Conservation (phyloP, 192 early-diverging fungal species). For the Coemansia sp. region DNA sequence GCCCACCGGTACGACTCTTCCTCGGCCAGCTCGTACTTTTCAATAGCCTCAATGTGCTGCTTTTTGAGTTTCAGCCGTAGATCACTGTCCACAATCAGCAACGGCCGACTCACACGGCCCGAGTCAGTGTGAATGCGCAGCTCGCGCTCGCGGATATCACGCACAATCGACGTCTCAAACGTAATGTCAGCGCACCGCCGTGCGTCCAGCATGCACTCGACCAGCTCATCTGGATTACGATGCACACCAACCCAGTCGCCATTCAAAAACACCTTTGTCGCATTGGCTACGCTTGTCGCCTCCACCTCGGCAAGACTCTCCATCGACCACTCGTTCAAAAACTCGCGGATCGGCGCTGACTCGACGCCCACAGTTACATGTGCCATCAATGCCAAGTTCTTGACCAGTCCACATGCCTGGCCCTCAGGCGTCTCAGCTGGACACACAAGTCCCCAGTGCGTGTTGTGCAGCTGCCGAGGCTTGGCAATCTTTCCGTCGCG, state of each 20-base stretch:
- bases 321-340: constrained; percentile 92
- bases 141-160: constrained; percentile 94
- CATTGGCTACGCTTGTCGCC: constrained; percentile 65
- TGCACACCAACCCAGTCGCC: constrained; percentile 97
- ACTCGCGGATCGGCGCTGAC: constrained; percentile 78
- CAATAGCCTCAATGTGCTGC: constrained; percentile 62
- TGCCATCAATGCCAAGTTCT: constrained; percentile 97
- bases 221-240: constrained; percentile 83
- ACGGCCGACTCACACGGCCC: constrained; percentile 92
- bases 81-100: constrained; percentile 86
- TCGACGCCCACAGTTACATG: constrained; percentile 87
- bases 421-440: constrained; percentile 99
- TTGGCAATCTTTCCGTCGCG: constrained; percentile 98
- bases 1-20: constrained; percentile 69
- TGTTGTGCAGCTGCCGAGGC: constrained; percentile 98
- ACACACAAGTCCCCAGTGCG: constrained; percentile 94
- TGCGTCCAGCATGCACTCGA: constrained; percentile 75
- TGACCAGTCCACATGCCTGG: constrained; percentile 98
- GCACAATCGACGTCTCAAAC: constrained; percentile 91
- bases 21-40: constrained; percentile 52
- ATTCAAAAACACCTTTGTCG: constrained; percentile 97
- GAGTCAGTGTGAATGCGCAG: constrained; percentile 94
- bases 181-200: constrained; percentile 82
- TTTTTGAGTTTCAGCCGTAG: constrained; percentile 68
- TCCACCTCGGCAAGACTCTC: constrained; percentile 87